phyloP scores from a whole-genome alignment of 2,329 filamentous ascomycete species.

The Camillea tinctor region DNA sequence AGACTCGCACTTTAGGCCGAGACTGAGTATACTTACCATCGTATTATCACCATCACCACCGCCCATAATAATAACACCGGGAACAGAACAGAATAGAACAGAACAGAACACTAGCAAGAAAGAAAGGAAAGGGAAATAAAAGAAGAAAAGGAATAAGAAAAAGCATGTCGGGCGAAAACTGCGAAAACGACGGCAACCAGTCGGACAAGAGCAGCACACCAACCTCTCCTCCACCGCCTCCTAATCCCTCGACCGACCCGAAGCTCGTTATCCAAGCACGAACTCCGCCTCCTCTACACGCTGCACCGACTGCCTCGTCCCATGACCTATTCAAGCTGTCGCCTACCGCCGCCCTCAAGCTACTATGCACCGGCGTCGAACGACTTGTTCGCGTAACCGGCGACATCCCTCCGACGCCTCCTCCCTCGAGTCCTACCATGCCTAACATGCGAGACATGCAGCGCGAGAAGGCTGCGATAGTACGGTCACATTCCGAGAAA shows the following conservation, averaged over 20 bases:
- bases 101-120: no score
- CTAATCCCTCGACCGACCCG: conserved; percentile 38
- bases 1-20: no score
- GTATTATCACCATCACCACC: background rate
- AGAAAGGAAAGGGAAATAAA: no score
- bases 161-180: background rate
- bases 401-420: conserved; percentile 79
- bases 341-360: conserved; percentile 71
- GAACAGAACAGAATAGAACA: no score
- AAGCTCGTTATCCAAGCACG: conserved; percentile 32
- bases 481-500: conserved; percentile 56
- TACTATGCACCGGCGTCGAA: conserved; percentile 73
- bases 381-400: conserved; percentile 70
- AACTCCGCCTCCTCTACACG: conserved; percentile 42
- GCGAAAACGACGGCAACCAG: conserved; percentile 1
- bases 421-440: conserved; percentile 60
- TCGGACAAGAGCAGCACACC: conserved; percentile 27
- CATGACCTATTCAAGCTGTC: conserved; percentile 73
- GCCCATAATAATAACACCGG: no score
- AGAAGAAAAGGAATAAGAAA: no score
- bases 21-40: background rate
- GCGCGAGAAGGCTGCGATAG: conserved; percentile 60
- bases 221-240: conserved; percentile 37
- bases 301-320: conserved; percentile 39
- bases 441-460: conserved; percentile 65